Conservation (phyloP, 306 rosid species). For the Oemleria cerasiformis region DNA sequence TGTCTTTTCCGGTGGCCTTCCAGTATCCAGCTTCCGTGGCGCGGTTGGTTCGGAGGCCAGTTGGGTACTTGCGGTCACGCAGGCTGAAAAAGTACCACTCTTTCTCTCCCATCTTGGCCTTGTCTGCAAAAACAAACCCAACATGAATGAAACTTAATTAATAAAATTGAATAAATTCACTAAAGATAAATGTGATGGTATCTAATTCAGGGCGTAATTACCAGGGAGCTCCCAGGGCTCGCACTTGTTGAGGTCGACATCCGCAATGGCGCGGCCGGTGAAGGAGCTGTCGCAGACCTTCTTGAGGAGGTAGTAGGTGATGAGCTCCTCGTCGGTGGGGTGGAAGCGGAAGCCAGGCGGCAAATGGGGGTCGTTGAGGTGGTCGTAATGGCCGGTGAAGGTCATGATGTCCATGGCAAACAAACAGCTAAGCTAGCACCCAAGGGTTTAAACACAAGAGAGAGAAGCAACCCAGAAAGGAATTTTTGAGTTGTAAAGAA, state of each 20-base stretch:
- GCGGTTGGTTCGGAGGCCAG: slow-evolving; percentile 80
- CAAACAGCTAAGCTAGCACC: not conserved
- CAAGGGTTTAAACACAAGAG: not conserved
- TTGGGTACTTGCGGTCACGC: slow-evolving; percentile 85
- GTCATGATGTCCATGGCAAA: not conserved
- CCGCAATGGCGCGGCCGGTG: slow-evolving; percentile 82
- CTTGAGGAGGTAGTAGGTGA: slow-evolving; percentile 81
- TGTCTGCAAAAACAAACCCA: slow-evolving; percentile 36
- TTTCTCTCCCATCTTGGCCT: slow-evolving; percentile 96
- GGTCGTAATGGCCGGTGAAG: not conserved
- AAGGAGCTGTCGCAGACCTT: slow-evolving; percentile 74
- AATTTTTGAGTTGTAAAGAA: not conserved
- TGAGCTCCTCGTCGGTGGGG: slow-evolving; percentile 93
- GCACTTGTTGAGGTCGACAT: slow-evolving; percentile 95
- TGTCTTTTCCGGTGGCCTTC: slow-evolving; percentile 95
- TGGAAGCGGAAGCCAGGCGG: slow-evolving; percentile 98
- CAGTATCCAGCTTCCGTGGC: slow-evolving; percentile 98
- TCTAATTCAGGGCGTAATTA: not conserved
- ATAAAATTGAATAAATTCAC: too few relatives aligned
- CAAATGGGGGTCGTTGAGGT: slow-evolving; percentile 35
- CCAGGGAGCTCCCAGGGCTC: slow-evolving; percentile 99
- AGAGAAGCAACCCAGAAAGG: not conserved
- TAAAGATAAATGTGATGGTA: not conserved
- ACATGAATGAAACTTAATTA: too few relatives aligned
- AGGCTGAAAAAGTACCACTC: slow-evolving; percentile 96